Base-by-base conservation (phyloP, 106 monocot genomes). In the Chionographis japonica region DNA sequence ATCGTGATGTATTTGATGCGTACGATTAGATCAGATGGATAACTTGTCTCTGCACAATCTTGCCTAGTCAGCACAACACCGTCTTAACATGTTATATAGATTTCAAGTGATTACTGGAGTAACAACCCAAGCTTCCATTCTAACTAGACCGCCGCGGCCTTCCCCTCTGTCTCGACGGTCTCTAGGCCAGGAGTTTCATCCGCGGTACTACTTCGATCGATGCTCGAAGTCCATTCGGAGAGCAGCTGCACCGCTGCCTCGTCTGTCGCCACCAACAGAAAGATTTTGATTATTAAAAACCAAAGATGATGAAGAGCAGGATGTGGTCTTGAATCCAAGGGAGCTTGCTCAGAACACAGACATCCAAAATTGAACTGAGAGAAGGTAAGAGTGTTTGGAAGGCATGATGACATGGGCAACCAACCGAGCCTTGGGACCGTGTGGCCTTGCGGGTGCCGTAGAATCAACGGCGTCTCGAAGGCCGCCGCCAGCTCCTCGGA, bases 361-460 rank as follows among this genome's bases (percentile, higher is more conserved):
- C 2, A 61, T 9, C 2, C 19, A 62, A 52, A 35, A 15, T 2
- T 6, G 19, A 16, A 62, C 17, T 8, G 1, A 20, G 9, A 50
- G 12, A 41, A 17, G 5, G 46, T 35, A 8, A 8, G 12, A 37
- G 8, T 15, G 35, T 35, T 49, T 4, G 15, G 8, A 37, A 10
- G 37, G 13, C 27, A 27, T 27, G 27, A 27, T 27, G 27, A 1
- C 27, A 27, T 27, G 27, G 57, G 49, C 40, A 54, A 54, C 53
- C 3, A 50, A 85, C 85, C 86, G 46, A 86, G 83, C 65, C 84
- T 75, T 20, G 90, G 90, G 71, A 90, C 72, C 42, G 86, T 87
- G 63, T 90, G 90, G n/a, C 90, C 90, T 36, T 90, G 84, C 9
- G 90, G 81, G 60, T 84, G 86, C 64, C 78, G 73, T 11, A 84